Conservation (phyloP, 2,329 filamentous ascomycete species). For the Colletotrichum eleusines region DNA sequence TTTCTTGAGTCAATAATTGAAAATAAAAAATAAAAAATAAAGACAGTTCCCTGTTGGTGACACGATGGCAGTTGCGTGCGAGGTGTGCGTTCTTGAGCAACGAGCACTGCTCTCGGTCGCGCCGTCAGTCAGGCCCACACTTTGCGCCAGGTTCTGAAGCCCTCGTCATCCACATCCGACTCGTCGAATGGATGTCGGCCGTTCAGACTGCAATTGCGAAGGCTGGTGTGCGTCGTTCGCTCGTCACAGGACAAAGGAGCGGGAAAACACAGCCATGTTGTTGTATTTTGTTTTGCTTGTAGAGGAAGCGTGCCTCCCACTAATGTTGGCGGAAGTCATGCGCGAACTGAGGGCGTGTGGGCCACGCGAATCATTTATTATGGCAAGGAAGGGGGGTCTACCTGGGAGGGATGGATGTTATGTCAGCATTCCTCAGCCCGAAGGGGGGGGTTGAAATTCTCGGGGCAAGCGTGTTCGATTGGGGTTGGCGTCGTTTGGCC, state of each 20-base stretch:
- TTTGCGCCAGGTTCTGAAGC: background rate
- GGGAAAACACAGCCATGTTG: no score
- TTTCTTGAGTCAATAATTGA: conserved; percentile 34
- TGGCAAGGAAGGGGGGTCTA: no score
- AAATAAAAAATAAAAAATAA: background rate
- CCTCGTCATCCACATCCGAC: background rate
- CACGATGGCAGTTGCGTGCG: background rate
- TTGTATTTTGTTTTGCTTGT: no score
- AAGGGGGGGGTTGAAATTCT: no score
- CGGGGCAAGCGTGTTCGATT: background rate
- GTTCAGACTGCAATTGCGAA: background rate
- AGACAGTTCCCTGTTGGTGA: background rate
- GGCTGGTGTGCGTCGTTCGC: background rate
- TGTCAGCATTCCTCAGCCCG: background rate
- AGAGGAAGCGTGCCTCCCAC: no score
- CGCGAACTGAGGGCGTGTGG: no score
- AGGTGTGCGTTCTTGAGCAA: background rate
- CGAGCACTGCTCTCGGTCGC: background rate
- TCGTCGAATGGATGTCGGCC: background rate
- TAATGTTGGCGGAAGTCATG: no score
- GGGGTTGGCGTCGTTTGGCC: background rate
- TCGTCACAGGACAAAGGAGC: no score
- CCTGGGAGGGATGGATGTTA: background rate
- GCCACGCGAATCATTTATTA: background rate
- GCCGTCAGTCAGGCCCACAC: no score